A percentile compares a stretch with the other conserved stretches of the same genome.
Conservation (phyloP, 345 rosid genomes). For the Rhodamnia rubescens region DNA sequence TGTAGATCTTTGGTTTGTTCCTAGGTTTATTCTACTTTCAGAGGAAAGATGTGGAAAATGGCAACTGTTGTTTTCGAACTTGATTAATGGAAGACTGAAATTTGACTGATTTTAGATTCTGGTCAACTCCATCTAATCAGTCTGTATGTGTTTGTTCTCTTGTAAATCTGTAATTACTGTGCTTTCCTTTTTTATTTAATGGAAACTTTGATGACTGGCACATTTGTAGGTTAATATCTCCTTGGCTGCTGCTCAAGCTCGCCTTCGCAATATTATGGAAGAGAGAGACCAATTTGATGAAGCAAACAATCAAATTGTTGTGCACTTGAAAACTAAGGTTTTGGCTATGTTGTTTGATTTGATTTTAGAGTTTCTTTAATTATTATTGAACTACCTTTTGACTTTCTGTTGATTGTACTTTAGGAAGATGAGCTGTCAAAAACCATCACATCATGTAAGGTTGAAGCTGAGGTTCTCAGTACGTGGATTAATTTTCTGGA, state of each 20-base stretch:
- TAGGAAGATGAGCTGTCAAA: slow-evolving; percentile 91
- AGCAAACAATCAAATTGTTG: slow-evolving; percentile 81
- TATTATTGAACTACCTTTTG: background rate
- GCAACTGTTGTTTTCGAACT: background rate
- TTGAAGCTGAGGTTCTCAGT: slow-evolving; percentile 67
- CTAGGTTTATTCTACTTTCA: background rate
- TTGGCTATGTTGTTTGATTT: background rate
- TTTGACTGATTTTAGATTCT: background rate
- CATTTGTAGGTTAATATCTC: slow-evolving; percentile 64
- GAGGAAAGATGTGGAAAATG: background rate
- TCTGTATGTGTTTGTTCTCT: background rate
- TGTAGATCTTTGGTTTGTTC: background rate
- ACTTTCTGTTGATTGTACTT: background rate
- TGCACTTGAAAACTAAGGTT: slow-evolving; percentile 81
- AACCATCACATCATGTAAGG: slow-evolving; percentile 58
- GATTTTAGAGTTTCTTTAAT: background rate
- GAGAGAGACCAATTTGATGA: slow-evolving; percentile 93
- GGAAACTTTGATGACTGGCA: background rate
- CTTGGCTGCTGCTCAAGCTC: slow-evolving; percentile 82
- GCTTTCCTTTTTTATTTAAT: background rate
- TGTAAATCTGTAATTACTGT: background rate
- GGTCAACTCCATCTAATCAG: background rate
- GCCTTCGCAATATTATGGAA: slow-evolving; percentile 64
- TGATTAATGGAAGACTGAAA: background rate
- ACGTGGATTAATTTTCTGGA: slow-evolving; percentile 93